These are phyloP conservation scores for Phylloporus sp. DNA, from an alignment of 1,284 basidiomycete genomes.

Conservation along the genomic window DNA sequence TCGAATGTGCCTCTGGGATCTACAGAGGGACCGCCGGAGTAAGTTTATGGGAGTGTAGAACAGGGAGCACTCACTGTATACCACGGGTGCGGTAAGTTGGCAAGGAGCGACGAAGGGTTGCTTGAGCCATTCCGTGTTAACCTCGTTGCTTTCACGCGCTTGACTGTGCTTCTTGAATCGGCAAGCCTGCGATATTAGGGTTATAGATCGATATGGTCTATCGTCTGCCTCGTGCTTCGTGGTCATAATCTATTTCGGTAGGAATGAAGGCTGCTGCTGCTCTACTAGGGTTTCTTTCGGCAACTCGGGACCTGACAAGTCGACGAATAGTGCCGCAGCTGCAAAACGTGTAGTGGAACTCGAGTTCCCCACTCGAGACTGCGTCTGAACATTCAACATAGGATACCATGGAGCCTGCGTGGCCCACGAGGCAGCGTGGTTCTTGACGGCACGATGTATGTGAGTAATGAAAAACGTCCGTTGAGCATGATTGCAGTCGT, in stretches of 20 bases:
- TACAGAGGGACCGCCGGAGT: slow-evolving; percentile 5
- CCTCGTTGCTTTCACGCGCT: slow-evolving; percentile 36
- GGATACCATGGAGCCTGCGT: background rate
- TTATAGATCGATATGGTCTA: slow-evolving; percentile 27
- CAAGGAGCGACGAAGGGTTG: slow-evolving; percentile 15
- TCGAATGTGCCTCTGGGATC: background rate
- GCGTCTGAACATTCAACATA: background rate
- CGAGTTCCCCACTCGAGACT: background rate
- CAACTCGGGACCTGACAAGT: background rate
- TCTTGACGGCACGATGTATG: background rate
- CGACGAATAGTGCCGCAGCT: background rate
- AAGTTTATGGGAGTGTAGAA: background rate
- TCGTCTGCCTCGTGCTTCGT: slow-evolving; percentile 16
- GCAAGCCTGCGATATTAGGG: slow-evolving; percentile 26
- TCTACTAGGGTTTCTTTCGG: slow-evolving; percentile 3
- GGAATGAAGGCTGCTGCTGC: slow-evolving; percentile 5
- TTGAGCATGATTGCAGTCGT: slow-evolving; percentile 2
- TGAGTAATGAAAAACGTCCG: background rate
- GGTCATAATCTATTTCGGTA: slow-evolving; percentile 17
- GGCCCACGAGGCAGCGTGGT: background rate
- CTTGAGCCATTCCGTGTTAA: slow-evolving; percentile 16
- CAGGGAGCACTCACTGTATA: slow-evolving; percentile 13
- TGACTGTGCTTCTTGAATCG: slow-evolving; percentile 32
- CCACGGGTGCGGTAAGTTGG: slow-evolving; percentile 10
- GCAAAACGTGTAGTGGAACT: background rate